Conservation (phyloP, 805 yeast species). For the Metschnikowia matae region DNA sequence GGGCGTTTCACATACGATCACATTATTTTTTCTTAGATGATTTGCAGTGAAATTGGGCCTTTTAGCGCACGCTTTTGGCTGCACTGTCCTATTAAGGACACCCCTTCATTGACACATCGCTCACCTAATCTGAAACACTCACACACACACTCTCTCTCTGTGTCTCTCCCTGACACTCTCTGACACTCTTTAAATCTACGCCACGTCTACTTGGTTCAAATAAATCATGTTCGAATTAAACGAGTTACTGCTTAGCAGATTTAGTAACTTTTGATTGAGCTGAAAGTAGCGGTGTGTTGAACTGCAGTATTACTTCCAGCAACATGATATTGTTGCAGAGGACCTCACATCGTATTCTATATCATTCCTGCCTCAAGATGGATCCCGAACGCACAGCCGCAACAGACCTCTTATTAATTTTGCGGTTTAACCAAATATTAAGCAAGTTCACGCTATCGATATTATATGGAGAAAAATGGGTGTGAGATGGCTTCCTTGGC, state of each 20-base stretch:
- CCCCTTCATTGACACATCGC: too few species aligned
- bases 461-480: slow-evolving; percentile 30
- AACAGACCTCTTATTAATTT: neutral
- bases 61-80: neutral
- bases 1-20: neutral
- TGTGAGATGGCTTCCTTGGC: slow-evolving; percentile 87
- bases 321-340: neutral
- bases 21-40: neutral
- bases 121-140: too few species aligned
- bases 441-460: neutral
- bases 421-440: neutral
- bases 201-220: too few species aligned
- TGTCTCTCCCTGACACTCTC: too few species aligned
- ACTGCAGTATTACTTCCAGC: neutral
- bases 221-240: neutral
- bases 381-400: slow-evolving; percentile 1
- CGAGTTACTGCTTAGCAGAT: neutral
- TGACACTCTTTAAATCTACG: too few species aligned
- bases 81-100: too few species aligned
- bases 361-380: slow-evolving; percentile 4
- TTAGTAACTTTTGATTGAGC: neutral
- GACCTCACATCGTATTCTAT: slow-evolving; percentile 4
- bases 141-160: too few species aligned
- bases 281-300: neutral
- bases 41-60: neutral